A percentile compares a stretch with the other conserved stretches of the same genome.
phyloP scores from a whole-genome alignment of 1,284 basidiomycete genomes.

The Ganoderma multipileum region DNA sequence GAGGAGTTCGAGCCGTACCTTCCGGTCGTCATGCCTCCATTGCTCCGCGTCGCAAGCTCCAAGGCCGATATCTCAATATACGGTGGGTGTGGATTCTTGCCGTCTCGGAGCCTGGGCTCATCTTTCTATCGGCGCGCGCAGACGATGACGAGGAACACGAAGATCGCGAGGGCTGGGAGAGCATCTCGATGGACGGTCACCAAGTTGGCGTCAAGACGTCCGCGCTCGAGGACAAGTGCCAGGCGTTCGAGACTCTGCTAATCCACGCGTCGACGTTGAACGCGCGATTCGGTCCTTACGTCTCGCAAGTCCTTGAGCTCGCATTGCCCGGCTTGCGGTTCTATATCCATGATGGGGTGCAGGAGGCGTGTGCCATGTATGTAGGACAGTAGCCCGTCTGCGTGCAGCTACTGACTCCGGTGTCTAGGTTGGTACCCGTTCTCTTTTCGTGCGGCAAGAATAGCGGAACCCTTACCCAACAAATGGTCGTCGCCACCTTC shows the following conservation, averaged over 20 bases:
- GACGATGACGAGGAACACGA: constrained; percentile 63
- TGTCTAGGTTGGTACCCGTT: constrained; percentile 72
- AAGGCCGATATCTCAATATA: constrained; percentile 83
- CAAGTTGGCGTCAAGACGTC: constrained; percentile 81
- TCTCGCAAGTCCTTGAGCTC: constrained; percentile 73
- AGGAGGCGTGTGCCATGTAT: constrained; percentile 79
- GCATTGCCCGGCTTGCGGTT: constrained; percentile 75
- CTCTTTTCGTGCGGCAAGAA: constrained; percentile 75
- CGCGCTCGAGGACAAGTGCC: constrained; percentile 86
- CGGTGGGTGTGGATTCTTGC: constrained; percentile 48
- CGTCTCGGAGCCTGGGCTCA: not conserved
- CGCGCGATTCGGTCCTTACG: constrained; percentile 74
- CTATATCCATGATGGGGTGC: constrained; percentile 83
- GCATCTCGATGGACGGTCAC: constrained; percentile 76
- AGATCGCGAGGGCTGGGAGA: constrained; percentile 80
- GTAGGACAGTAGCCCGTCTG: constrained; percentile 29
- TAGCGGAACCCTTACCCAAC: constrained; percentile 69
- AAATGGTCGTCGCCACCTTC: constrained; percentile 76
- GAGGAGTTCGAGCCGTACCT: constrained; percentile 86
- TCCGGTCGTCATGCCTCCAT: constrained; percentile 79
- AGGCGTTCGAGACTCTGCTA: constrained; percentile 85
- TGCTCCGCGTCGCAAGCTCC: constrained; percentile 78
- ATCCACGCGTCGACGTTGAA: constrained; percentile 80
- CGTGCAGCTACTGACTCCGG: not conserved
- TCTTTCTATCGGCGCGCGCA: constrained; percentile 1